phyloP scores from a whole-genome alignment of 441 rosid species.

The Populus trichocarpa region DNA sequence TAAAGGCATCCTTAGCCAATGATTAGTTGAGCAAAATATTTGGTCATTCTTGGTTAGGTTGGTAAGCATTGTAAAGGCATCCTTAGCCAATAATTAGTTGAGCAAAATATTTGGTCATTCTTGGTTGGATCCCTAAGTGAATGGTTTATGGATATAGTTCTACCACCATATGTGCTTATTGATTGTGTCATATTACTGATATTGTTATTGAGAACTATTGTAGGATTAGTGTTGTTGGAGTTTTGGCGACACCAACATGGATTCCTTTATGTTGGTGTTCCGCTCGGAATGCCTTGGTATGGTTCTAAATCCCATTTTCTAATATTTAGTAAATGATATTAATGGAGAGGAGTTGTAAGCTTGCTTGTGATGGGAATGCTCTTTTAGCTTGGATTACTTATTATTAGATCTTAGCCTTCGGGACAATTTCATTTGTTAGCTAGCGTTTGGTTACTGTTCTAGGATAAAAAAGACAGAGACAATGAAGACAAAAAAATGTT shows the following conservation, averaged over 20 bases:
- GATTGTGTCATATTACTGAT: conserved; percentile 35
- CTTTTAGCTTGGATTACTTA: conserved; percentile 19
- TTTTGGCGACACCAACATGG: conserved; percentile 56
- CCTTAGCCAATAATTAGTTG: no score
- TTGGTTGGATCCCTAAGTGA: conserved; percentile 19
- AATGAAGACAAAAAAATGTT: not conserved
- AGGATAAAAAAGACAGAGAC: not conserved
- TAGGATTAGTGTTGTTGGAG: conserved; percentile 60
- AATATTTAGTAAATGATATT: conserved; percentile 27
- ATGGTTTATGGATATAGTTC: conserved; percentile 24
- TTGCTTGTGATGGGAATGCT: conserved; percentile 19
- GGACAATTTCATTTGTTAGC: conserved; percentile 11
- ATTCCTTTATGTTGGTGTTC: conserved; percentile 51
- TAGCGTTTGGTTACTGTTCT: not conserved
- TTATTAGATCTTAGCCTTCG: not conserved
- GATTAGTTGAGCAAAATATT: conserved; percentile 8
- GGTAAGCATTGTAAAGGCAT: no score
- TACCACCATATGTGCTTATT: conserved; percentile 26
- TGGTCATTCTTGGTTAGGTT: no score
- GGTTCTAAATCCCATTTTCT: conserved; percentile 44
- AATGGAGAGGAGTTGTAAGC: conserved; percentile 25
- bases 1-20: not conserved
- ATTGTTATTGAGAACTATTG: conserved; percentile 43
- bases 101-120: not conserved
- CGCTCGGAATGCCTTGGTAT: conserved; percentile 55